Conservation (phyloP, 768 basidiomycete genomes). For the Trametopsis cervina region DNA sequence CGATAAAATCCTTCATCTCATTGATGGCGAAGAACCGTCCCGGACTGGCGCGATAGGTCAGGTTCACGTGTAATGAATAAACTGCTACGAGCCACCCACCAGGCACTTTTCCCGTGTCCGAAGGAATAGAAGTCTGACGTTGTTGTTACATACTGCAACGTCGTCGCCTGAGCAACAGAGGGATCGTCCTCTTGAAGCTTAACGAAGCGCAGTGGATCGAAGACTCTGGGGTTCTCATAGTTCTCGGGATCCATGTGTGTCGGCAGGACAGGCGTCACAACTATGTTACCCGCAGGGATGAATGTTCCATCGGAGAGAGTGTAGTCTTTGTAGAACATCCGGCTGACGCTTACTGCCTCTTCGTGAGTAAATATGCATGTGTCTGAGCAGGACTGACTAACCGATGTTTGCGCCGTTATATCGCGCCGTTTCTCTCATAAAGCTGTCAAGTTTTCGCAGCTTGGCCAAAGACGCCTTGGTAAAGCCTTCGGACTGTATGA, state of each 20-base stretch:
- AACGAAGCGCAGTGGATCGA: constrained; percentile 37
- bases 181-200: constrained; percentile 4
- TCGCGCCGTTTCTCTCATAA: constrained; percentile 26
- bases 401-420: too few relatives aligned
- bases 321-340: constrained; percentile 31
- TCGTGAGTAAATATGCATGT: too few relatives aligned
- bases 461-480: constrained; percentile 23
- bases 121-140: constrained; percentile 16
- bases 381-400: too few relatives aligned
- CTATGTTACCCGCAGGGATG: constrained; percentile 31
- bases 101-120: constrained; percentile 21
- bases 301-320: constrained; percentile 37
- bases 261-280: constrained; percentile 23
- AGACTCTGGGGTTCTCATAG: constrained; percentile 29
- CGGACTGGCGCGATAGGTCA: constrained; percentile 18
- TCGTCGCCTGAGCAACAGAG: not conserved
- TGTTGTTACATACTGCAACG: constrained; percentile 8
- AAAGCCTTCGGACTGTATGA: constrained; percentile 20
- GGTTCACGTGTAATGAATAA: not conserved
- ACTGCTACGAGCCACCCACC: constrained; percentile 12
- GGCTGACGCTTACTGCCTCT: constrained; percentile 5
- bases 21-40: constrained; percentile 29
- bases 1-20: constrained; percentile 29
- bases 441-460: constrained; percentile 31
- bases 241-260: constrained; percentile 25